Conservation (phyloP, 2,329 filamentous ascomycete species). For the Plenodomus tracheiphilus region DNA sequence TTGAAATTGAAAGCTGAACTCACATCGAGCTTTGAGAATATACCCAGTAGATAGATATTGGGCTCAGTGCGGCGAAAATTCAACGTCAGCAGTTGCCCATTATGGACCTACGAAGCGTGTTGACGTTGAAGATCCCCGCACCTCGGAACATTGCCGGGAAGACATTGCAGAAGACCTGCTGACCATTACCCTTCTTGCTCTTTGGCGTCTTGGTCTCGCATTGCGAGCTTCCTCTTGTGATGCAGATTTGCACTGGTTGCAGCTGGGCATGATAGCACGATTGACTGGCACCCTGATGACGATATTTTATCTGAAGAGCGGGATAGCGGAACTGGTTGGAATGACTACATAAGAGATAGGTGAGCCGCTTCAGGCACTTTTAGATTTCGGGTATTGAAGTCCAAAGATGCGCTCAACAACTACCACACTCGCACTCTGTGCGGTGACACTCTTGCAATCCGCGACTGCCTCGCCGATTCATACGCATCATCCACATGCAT, state of each 20-base stretch:
- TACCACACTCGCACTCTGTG: background rate
- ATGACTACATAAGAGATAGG: background rate
- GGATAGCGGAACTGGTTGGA: background rate
- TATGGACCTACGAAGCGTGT: background rate
- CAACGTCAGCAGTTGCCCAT: too few relatives aligned
- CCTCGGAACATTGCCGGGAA: background rate
- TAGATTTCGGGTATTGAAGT: background rate
- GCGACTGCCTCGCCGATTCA: background rate
- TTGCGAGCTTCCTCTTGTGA: background rate
- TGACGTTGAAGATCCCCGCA: too few relatives aligned
- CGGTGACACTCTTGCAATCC: background rate
- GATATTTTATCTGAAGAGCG: background rate
- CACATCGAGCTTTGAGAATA: too few relatives aligned
- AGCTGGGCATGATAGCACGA: too few relatives aligned
- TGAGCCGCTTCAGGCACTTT: too few relatives aligned
- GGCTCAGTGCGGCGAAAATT: too few relatives aligned
- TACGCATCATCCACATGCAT: background rate
- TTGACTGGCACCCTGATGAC: background rate
- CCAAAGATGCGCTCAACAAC: background rate
- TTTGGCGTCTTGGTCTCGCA: background rate
- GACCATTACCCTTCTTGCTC: background rate
- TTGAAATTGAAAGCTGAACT: too few relatives aligned
- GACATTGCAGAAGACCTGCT: background rate
- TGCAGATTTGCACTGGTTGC: background rate
- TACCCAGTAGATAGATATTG: too few relatives aligned